phyloP scores from a whole-genome alignment of 164 flowering plant genomes.

The Sedum album region DNA sequence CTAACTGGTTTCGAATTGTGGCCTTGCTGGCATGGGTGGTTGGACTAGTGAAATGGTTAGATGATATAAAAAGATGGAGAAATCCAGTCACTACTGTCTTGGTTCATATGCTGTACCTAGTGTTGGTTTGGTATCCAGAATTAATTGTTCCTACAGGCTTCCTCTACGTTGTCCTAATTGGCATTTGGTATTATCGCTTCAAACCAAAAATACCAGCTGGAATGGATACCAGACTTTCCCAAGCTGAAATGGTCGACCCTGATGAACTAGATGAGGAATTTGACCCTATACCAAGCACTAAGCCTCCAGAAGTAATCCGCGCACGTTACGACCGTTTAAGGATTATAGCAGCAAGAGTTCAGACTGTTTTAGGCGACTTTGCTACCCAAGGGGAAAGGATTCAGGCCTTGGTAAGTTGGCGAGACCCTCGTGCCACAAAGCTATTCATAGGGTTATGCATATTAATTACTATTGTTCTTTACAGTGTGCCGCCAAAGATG shows the following conservation, averaged over 20 bases:
- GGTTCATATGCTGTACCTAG: constrained; percentile 73
- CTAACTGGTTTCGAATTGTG: constrained; percentile 86
- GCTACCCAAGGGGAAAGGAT: constrained; percentile 92
- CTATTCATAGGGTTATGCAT: constrained; percentile 70
- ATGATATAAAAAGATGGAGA: constrained; percentile 71
- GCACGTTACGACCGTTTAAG: constrained; percentile 74
- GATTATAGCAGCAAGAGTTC: constrained; percentile 69
- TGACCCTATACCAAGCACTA: constrained; percentile 65
- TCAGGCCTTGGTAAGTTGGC: constrained; percentile 93
- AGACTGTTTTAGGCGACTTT: constrained; percentile 80
- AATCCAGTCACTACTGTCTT: constrained; percentile 69
- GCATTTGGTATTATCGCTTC: constrained; percentile 88
- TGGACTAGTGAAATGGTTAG: constrained; percentile 71
- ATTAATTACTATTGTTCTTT: constrained; percentile 48
- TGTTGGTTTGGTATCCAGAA: constrained; percentile 97
- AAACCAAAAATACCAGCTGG: constrained; percentile 78
- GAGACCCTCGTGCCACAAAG: constrained; percentile 92
- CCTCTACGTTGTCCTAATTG: constrained; percentile 64
- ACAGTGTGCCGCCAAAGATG: constrained; percentile 85
- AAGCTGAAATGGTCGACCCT: constrained; percentile 65
- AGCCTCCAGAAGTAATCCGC: constrained; percentile 57
- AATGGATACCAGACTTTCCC: constrained; percentile 73
- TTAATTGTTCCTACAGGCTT: constrained; percentile 80
- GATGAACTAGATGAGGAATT: constrained; percentile 95
- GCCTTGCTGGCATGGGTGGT: constrained; percentile 72